Evolutionary conservation across 192 early-diverging fungal species (phyloP).

Genomic region (Backusella parvicylindrica): DNA sequence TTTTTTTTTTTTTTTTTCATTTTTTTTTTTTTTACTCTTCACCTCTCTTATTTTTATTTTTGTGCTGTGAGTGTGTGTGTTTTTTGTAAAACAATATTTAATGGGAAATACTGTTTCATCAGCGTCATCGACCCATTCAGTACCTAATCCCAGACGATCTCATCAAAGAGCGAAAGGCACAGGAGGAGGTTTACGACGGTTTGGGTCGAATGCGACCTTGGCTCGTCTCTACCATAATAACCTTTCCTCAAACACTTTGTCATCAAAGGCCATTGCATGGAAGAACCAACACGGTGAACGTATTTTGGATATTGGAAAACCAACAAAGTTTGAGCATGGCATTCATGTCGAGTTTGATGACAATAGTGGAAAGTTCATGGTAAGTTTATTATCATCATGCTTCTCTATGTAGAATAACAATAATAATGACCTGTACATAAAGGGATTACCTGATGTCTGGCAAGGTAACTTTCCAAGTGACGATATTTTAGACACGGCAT

Average conservation of each 20-base stretch:
- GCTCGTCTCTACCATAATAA: conserved; percentile 2
- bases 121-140: background rate
- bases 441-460: conserved; percentile 55
- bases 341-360: conserved; percentile 54
- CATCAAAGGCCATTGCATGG: conserved; percentile 5
- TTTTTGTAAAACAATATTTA: no score
- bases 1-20: no score
- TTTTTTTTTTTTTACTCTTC: no score
- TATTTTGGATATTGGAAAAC: conserved; percentile 49
- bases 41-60: background rate
- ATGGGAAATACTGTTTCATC: conserved; percentile 4
- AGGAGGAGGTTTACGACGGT: background rate
- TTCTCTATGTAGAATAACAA: no score
- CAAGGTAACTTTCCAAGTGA: conserved; percentile 46
- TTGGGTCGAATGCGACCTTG: conserved; percentile 3
- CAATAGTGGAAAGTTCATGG: conserved; percentile 49
- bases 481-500: conserved; percentile 49
- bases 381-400: conserved; percentile 2
- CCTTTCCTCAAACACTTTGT: background rate
- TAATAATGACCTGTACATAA: background rate
- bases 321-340: conserved; percentile 54
- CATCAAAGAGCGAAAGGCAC: background rate
- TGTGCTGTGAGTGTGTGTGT: background rate
- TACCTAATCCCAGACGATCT: background rate
- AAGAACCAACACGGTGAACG: conserved; percentile 25